A percentile compares a stretch with the other conserved stretches of the same genome.
phyloP scores from a whole-genome alignment of 306 rosid species.

The Rubus parviflorus region DNA sequence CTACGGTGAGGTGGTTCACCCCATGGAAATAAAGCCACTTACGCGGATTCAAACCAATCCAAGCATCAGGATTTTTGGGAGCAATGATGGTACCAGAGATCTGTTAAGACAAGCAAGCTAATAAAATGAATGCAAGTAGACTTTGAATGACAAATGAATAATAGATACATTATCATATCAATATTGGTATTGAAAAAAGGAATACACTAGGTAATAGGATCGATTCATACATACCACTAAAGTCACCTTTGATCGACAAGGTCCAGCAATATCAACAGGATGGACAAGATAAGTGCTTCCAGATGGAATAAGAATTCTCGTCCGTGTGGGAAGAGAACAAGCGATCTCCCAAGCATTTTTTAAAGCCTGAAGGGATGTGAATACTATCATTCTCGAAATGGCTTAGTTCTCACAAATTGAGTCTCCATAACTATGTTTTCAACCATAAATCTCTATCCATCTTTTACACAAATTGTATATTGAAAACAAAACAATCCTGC shows the following conservation, averaged over 20 bases:
- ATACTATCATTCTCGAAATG: background rate
- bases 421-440: background rate
- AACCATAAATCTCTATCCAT: background rate
- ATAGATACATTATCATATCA: background rate
- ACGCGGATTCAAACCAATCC: constrained; percentile 57
- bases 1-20: constrained; percentile 68
- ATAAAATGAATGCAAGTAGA: background rate
- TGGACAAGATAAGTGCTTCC: constrained; percentile 53
- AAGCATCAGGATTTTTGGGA: constrained; percentile 64
- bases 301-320: constrained; percentile 46
- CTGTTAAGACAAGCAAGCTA: constrained; percentile 36
- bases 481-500: background rate
- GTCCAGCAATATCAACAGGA: constrained; percentile 72
- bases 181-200: background rate
- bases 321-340: constrained; percentile 49
- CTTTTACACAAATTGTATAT: background rate
- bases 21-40: constrained; percentile 76
- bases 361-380: constrained; percentile 54
- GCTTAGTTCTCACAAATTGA: background rate
- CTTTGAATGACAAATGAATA: background rate
- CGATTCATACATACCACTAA: constrained; percentile 54
- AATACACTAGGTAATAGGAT: background rate
- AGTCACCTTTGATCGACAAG: constrained; percentile 72
- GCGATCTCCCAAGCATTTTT: constrained; percentile 62
- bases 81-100: constrained; percentile 71